Conservation (phyloP, 2,329 filamentous ascomycete genomes). For the Diplodia scrobiculata region DNA sequence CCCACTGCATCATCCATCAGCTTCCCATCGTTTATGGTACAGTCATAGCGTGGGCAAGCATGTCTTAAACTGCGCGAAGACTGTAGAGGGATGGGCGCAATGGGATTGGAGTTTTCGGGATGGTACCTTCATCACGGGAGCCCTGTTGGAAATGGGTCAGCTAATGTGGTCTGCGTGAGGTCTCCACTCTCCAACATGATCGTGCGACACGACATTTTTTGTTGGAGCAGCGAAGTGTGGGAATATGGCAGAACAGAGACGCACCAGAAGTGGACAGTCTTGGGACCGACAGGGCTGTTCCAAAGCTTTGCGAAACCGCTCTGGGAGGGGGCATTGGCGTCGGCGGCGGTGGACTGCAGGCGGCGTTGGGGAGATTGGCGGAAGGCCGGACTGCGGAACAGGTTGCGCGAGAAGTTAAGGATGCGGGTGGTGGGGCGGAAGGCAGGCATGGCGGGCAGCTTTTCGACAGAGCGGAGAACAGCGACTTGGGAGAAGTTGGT, state of each 20-base stretch:
- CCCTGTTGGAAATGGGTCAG: conserved; percentile 58
- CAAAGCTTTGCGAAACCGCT: conserved; percentile 69
- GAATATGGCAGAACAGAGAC: conserved; percentile 34
- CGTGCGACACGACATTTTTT: conserved; percentile 11
- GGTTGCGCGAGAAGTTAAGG: conserved; percentile 56
- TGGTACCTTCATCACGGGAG: conserved; percentile 83
- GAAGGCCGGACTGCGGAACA: conserved; percentile 40
- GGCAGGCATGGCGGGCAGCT: conserved; percentile 50
- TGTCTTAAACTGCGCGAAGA: conserved; percentile 6
- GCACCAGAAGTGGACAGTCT: conserved; percentile 98
- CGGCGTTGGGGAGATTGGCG: conserved; percentile 60
- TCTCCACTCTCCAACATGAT: background rate
- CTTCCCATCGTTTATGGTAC: background rate
- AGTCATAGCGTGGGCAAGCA: conserved; percentile 12
- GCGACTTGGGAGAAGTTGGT: conserved; percentile 40
- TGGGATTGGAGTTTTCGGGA: background rate
- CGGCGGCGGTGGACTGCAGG: conserved; percentile 70
- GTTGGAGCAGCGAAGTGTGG: background rate
- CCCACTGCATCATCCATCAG: conserved; percentile 65
- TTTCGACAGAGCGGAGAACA: conserved; percentile 17
- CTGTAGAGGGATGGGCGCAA: background rate
- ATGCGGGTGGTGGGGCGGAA: conserved; percentile 62
- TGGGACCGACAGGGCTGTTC: conserved; percentile 54
- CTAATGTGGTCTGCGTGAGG: conserved; percentile 4
- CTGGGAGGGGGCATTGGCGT: conserved; percentile 44